phyloP scores from a whole-genome alignment of 1,284 basidiomycete species.

The Coniferiporia weirii region DNA sequence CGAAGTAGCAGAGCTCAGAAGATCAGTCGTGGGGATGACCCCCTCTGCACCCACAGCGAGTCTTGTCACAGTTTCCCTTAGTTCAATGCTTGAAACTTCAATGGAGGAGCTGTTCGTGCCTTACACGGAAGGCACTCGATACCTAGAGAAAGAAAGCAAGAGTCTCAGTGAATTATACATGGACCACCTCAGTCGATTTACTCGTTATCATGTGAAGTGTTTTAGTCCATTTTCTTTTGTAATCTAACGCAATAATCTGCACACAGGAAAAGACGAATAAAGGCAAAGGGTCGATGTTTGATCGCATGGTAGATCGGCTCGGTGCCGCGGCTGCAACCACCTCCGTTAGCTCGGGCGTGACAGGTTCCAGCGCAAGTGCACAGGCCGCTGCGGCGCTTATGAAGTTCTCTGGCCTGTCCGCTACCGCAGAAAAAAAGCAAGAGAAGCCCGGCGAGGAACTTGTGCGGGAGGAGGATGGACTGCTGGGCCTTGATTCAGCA shows the following conservation, averaged over 20 bases:
- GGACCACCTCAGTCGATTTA: slow-evolving; percentile 70
- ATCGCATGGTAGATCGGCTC: slow-evolving; percentile 90
- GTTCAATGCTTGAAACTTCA: slow-evolving; percentile 87
- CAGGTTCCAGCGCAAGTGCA: slow-evolving; percentile 62
- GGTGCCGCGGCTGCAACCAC: slow-evolving; percentile 70
- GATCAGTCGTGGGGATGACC: slow-evolving; percentile 43
- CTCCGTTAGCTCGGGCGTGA: slow-evolving; percentile 33
- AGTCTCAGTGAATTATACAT: slow-evolving; percentile 83
- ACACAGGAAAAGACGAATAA: slow-evolving; percentile 70
- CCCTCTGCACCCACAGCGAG: slow-evolving; percentile 46
- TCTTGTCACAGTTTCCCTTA: slow-evolving; percentile 37
- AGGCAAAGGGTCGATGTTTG: slow-evolving; percentile 83
- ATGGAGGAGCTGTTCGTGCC: slow-evolving; percentile 97
- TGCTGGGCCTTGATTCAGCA: slow-evolving; percentile 68
- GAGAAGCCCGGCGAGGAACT: slow-evolving; percentile 64
- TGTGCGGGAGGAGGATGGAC: slow-evolving; percentile 75
- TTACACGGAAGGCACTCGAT: slow-evolving; percentile 88
- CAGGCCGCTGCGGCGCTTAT: slow-evolving; percentile 77
- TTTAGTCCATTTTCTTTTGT: neutral
- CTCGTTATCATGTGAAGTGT: slow-evolving; percentile 79
- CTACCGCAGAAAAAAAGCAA: slow-evolving; percentile 38
- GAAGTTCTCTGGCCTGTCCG: slow-evolving; percentile 74
- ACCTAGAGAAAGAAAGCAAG: slow-evolving; percentile 89
- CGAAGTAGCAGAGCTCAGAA: slow-evolving; percentile 55
- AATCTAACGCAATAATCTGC: slow-evolving; percentile 13